These are phyloP conservation scores for Phytophthora ramorum DNA, from an alignment of 352 stramenopile genomes.

Conservation along the genomic window DNA sequence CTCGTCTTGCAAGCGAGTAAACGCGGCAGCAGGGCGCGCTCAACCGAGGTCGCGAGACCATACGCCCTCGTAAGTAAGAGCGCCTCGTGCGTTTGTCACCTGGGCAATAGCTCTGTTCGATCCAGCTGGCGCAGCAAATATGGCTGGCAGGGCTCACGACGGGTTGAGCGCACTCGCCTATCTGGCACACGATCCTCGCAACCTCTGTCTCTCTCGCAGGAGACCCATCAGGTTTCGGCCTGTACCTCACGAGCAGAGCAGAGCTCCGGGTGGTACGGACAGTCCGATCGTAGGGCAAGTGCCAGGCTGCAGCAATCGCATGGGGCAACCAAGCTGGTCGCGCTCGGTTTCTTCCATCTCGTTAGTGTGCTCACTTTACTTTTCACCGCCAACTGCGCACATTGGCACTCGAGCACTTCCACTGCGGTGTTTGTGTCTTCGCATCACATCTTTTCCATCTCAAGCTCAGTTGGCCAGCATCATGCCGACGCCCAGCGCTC, in stretches of 20 bases:
- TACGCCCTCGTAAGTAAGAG: slow-evolving; percentile 21
- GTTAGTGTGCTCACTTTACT: slow-evolving; percentile 40
- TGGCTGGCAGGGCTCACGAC: slow-evolving; percentile 32
- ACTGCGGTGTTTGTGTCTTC: slow-evolving; percentile 14
- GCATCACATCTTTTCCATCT: slow-evolving; percentile 31
- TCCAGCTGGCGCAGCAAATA: slow-evolving; percentile 26
- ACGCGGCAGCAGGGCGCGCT: slow-evolving; percentile 9
- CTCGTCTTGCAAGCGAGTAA: slow-evolving; percentile 23
- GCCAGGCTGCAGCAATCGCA: slow-evolving; percentile 14
- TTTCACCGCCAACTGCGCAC: slow-evolving; percentile 40
- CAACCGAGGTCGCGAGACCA: slow-evolving; percentile 16
- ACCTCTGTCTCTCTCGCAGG: slow-evolving; percentile 42
- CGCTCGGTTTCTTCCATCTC: slow-evolving; percentile 20
- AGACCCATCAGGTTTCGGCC: slow-evolving; percentile 29
- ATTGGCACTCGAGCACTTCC: slow-evolving; percentile 16
- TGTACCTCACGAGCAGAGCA: slow-evolving; percentile 35
- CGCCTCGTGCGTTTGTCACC: slow-evolving; percentile 24
- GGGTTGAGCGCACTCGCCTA: slow-evolving; percentile 33
- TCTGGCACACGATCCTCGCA: slow-evolving; percentile 27
- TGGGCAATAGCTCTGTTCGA: slow-evolving; percentile 33
- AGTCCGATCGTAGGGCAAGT: slow-evolving; percentile 39
- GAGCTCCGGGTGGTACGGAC: slow-evolving; percentile 34
- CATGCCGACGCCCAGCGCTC: slow-evolving; percentile 46
- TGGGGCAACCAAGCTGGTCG: slow-evolving; percentile 12
- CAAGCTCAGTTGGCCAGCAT: slow-evolving; percentile 25